A percentile compares a stretch with the other conserved stretches of the same genome.
Conservation (phyloP, 805 yeast species). For the Schwanniomyces vanrijiae region DNA sequence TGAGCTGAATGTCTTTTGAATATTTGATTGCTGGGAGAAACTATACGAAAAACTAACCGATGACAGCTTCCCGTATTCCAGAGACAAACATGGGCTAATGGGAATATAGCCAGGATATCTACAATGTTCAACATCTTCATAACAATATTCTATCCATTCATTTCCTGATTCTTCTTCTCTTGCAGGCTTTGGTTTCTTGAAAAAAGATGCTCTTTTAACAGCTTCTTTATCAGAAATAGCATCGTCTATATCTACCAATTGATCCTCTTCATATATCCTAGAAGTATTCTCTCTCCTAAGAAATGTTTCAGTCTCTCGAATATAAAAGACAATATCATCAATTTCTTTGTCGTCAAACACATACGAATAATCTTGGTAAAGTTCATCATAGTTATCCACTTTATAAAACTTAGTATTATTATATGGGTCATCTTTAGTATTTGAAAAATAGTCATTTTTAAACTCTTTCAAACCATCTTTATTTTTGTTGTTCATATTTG, state of each 20-base stretch:
- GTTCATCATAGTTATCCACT: conserved; percentile 3
- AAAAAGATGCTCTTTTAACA: no score
- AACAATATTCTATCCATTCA: conserved; percentile 12
- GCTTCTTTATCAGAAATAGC: neutral
- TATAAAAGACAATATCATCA: conserved; percentile 1
- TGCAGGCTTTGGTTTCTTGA: no score
- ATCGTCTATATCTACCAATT: conserved; percentile 5
- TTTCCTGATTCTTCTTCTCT: neutral
- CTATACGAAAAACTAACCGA: conserved; percentile 9
- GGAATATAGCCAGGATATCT: conserved; percentile 15
- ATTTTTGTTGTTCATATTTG: neutral
- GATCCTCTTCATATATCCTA: neutral
- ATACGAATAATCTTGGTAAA: neutral
- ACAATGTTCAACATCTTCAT: conserved; percentile 3
- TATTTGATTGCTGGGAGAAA: neutral
- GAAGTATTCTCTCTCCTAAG: neutral
- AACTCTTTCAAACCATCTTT: neutral
- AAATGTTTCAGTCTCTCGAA: conserved; percentile 2
- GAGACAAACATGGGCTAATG: conserved; percentile 16
- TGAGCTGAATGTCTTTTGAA: neutral
- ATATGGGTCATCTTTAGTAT: neutral
- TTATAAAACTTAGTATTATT: neutral
- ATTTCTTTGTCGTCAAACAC: neutral
- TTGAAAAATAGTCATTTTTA: neutral
- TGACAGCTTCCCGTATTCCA: conserved; percentile 13